Percentiles rank a stretch among this genome's conserved stretches.
Evolutionary conservation across 305 asterid species (phyloP).

Genomic region (Fraxinus albicans): DNA sequence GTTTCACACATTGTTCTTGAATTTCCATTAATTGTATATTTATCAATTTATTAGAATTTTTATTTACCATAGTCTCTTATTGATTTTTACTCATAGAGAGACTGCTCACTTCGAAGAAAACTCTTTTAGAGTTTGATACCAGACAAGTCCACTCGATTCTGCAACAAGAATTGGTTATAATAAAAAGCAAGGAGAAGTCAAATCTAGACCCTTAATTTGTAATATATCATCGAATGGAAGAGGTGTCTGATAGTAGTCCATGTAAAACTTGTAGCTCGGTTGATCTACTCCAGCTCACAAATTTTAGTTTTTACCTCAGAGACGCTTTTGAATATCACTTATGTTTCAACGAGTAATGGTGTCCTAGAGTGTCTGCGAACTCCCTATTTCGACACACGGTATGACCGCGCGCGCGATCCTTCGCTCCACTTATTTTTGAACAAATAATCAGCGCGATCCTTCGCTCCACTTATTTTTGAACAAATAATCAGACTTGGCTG

Average conservation of each 20-base stretch:
- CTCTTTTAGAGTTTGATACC: background rate
- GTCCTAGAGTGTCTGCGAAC: background rate
- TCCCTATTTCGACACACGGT: background rate
- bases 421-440: background rate
- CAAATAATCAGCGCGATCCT: background rate
- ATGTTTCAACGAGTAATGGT: background rate
- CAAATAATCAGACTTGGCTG: background rate
- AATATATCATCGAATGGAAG: background rate
- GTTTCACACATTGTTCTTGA: constrained; percentile 30
- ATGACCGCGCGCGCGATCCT: background rate
- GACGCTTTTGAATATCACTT: background rate
- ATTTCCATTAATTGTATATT: background rate
- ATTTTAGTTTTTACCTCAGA: too few species aligned
- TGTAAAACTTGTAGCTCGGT: background rate
- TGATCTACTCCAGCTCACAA: background rate
- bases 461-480: background rate
- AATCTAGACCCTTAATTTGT: background rate
- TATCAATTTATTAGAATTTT: background rate
- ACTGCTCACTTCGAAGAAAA: too few species aligned
- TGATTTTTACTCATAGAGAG: background rate
- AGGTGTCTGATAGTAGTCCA: background rate
- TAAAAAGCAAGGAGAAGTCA: background rate
- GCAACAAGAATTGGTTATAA: background rate
- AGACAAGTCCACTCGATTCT: background rate
- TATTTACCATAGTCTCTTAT: background rate